Evolutionary conservation across 2,329 filamentous ascomycete genomes (phyloP).

Genomic region (Apiospora koreana): DNA sequence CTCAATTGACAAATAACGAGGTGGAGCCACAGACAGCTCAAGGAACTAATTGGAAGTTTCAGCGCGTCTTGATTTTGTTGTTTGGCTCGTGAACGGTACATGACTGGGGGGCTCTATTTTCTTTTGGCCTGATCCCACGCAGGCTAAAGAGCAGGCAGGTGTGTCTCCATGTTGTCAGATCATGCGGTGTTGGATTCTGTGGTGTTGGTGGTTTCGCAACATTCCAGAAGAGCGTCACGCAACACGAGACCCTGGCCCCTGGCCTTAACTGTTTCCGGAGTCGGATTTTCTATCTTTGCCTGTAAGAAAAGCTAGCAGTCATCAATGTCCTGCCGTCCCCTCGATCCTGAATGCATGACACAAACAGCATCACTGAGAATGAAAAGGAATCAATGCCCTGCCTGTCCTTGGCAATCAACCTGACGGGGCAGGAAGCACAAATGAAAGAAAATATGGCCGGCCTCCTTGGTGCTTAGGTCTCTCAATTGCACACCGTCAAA

Average conservation of each 20-base stretch:
- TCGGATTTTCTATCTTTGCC: not conserved
- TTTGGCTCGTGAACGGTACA: no score
- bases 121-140: no score
- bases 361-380: not conserved
- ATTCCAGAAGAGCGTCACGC: not conserved
- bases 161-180: not conserved
- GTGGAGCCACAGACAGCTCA: no score
- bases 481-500: not conserved
- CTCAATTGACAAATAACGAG: no score
- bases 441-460: not conserved
- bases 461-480: no score
- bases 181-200: not conserved
- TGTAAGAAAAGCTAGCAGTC: not conserved
- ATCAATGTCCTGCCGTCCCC: not conserved
- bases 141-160: not conserved
- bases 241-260: not conserved
- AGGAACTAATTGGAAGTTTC: no score
- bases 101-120: no score
- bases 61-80: no score
- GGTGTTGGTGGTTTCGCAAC: not conserved
- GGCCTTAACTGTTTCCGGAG: not conserved
- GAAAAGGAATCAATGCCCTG: not conserved
- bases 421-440: not conserved
- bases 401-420: not conserved
- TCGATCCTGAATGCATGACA: not conserved